Evolutionary conservation across 352 stramenopile genomes (phyloP), one percentile per base, ranked within the genome.

Genomic region (Globisporangium paroecandrum): DNA sequence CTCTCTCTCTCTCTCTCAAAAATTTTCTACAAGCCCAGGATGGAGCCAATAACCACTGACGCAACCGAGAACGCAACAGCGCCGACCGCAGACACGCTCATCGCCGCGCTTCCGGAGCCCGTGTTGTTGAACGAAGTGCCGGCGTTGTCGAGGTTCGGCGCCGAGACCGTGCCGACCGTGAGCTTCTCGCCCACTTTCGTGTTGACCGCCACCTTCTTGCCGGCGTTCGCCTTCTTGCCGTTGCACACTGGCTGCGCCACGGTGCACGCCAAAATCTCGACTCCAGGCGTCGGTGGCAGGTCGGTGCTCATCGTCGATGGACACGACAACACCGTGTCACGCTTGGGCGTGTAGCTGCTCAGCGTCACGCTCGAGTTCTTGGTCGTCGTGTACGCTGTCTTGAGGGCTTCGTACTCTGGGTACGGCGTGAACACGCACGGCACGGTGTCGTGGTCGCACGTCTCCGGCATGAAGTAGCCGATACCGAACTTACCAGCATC

Each of bases 401-500:
- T 87, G 38, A 94, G 76, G 70, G 85, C 84, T 3, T 82, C 69
- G 62, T 81, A 89, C 71, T 94, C 83, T 8, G 87, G 87, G 64
- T 92, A 91, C 22, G 81, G 81, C 43, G 63, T 82, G 72, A 89
- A 93, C 59, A 70, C 71, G 66, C 85, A 93, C 59, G 68, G 51
- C 4, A 77, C 64, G 18, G 36, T 79, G 60, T 83, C 73, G 69
- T 91, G 72, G 76, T 94, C 83, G 62, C 86, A 94, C 58, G 80
- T 79, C 24, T 87, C 76, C 20, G 83, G 84, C 43, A 73, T 36
- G 32, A 93, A 93, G 73, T 89, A 93, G 3, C 83, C 84, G 20
- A 94, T 60, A 18, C 84, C 87, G 58, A 87, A 93, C 54, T 90
- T 90, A n/a, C 83, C 82, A 1, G 81, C 24, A 58, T 95, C 85